Evolutionary conservation across 1,284 basidiomycete genomes (phyloP).

Genomic region (Takashimella tepidaria): DNA sequence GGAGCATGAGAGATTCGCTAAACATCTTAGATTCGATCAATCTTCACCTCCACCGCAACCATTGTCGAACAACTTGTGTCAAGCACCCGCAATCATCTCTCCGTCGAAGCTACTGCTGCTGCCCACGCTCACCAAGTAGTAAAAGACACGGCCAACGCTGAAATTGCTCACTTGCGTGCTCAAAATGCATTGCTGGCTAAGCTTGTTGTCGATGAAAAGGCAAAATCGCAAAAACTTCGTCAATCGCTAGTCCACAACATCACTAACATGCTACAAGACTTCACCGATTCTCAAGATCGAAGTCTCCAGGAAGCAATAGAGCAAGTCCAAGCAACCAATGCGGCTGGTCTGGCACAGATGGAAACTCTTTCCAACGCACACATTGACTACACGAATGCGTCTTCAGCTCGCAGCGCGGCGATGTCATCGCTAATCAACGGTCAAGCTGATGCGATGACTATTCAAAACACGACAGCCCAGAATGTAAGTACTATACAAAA

Average conservation of each 20-base stretch:
- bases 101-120: conserved; percentile 55
- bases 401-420: neutral
- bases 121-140: conserved; percentile 55
- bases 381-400: neutral
- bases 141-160: conserved; percentile 54
- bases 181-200: conserved; percentile 66
- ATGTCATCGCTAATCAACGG: conserved; percentile 3
- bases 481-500: neutral
- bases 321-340: conserved; percentile 57
- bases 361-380: conserved; percentile 2
- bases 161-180: conserved; percentile 61
- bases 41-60: conserved; percentile 39
- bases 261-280: conserved; percentile 64
- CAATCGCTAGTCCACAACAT: conserved; percentile 68
- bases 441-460: neutral
- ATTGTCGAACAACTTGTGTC: conserved; percentile 60
- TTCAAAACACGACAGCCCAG: conserved; percentile 15
- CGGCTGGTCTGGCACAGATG: conserved; percentile 51
- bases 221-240: conserved; percentile 61
- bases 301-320: conserved; percentile 61
- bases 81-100: conserved; percentile 58
- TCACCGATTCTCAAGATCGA: conserved; percentile 62
- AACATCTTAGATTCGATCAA: conserved; percentile 31
- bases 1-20: conserved; percentile 8
- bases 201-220: conserved; percentile 63